Base-by-base conservation (phyloP, 495 filamentous ascomycete species). In the Lophium mytilinum region DNA sequence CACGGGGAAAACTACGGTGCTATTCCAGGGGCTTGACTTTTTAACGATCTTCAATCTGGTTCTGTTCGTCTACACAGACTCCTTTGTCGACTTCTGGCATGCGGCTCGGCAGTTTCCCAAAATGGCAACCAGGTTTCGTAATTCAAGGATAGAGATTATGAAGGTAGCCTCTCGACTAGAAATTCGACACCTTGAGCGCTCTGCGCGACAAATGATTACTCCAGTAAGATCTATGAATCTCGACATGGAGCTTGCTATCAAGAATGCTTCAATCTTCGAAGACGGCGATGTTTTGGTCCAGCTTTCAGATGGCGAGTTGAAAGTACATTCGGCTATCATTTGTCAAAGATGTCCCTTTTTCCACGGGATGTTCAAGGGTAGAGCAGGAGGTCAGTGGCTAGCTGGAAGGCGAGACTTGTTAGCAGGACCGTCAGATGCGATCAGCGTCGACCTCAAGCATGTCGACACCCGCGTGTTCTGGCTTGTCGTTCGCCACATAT, bases 341-440 rank as follows among this genome's bases (percentile, higher is more conserved):
- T 88, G 89, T 55, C 84, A 85, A 65, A 76, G 94, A 65, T 96
- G 90, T 58, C 91, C 90, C 0, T 98, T 96, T 75, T 98, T 98
- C 63, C 76, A 89, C 59, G 86, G 88, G 4, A 75, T 98, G 18
- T 96, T 96, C 72, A 73, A 87, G 55, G 93, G 94, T 17, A 84
- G 88, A 43, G 87, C 93, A 14, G 78, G 78, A 37, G 93, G 93
- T 1, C 77, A 76, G 53, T 98, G 93, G 93, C 73, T 98, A 7
- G 78, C 81, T 37, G 77, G 77, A 17, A 81, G 92, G 41, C 81
- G 83, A n/a, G 65, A 71, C 17, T 62, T 71, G 15, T 60, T 73
- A n/a, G 67, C 76, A n/a, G 75, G 79, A 1, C 3, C 69, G 15
- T 59, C 70, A 43, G 57, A 65, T 19, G 54, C 68, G 36, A 71